phyloP scores from a whole-genome alignment of 768 basidiomycete genomes.

The Pleurotus sapidus region DNA sequence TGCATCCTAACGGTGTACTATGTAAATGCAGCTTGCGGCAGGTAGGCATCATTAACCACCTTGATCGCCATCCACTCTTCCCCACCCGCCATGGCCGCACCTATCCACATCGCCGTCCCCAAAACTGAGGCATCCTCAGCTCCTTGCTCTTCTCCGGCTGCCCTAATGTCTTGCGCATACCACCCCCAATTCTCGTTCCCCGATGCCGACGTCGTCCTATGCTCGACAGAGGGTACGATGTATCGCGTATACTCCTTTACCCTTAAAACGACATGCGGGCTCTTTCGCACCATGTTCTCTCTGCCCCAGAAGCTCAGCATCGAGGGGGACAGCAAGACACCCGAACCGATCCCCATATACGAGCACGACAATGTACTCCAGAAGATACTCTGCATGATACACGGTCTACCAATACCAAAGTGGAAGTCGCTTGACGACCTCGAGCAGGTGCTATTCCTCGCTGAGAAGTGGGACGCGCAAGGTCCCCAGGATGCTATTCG shows the following conservation, averaged over 20 bases:
- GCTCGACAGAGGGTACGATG: conserved; percentile 35
- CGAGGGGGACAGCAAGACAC: conserved; percentile 5
- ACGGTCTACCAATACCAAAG: conserved; percentile 46
- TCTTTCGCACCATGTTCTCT: conserved; percentile 56
- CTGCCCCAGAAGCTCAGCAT: conserved; percentile 16
- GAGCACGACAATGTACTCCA: conserved; percentile 46
- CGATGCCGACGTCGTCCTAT: conserved; percentile 40
- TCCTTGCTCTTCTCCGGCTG: background rate
- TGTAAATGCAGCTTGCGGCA: conserved; percentile 5
- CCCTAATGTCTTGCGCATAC: conserved; percentile 7
- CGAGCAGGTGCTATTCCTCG: conserved; percentile 53
- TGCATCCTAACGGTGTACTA: conserved; percentile 3
- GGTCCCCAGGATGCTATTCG: conserved; percentile 58
- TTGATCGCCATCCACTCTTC: conserved; percentile 1
- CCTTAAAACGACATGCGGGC: conserved; percentile 36
- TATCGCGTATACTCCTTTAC: conserved; percentile 43
- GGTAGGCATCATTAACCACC: background rate
- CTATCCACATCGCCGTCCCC: background rate
- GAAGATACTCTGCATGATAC: conserved; percentile 54
- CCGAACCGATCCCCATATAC: conserved; percentile 31
- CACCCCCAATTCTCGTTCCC: conserved; percentile 35
- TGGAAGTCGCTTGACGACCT: conserved; percentile 50
- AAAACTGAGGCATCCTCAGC: background rate
- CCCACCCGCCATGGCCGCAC: conserved; percentile 4
- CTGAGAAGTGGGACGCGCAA: conserved; percentile 72